phyloP scores from a whole-genome alignment of 176 grass and related monocot genomes.

The Avena sativa region DNA sequence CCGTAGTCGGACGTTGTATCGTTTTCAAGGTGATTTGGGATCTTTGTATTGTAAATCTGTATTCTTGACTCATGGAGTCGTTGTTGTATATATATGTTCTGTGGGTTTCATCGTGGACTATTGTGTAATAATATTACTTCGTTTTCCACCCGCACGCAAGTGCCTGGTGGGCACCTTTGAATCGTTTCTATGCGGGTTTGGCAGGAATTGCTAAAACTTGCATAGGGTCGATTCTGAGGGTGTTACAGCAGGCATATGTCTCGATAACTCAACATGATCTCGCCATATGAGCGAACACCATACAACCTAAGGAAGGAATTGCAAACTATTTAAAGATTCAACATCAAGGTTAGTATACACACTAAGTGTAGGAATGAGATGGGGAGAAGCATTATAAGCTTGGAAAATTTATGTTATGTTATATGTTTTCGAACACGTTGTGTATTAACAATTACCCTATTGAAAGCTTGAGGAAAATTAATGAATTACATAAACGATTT shows the following conservation, averaged over 20 bases:
- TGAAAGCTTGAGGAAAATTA: background rate
- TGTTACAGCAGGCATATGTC: background rate
- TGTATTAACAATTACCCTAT: background rate
- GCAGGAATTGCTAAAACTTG: too few species aligned
- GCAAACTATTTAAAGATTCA: background rate
- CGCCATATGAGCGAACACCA: background rate
- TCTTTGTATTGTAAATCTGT: too few species aligned
- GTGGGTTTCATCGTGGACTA: too few species aligned
- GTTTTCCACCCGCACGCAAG: too few species aligned
- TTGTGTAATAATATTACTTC: too few species aligned
- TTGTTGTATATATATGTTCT: too few species aligned
- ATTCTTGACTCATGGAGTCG: too few species aligned
- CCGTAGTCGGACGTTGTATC: too few species aligned
- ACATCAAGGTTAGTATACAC: background rate
- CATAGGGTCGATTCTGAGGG: too few species aligned
- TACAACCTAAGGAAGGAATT: background rate
- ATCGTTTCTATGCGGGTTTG: too few species aligned
- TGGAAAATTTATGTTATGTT: background rate
- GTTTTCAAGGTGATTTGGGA: too few species aligned
- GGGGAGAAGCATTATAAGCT: background rate
- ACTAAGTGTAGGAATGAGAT: background rate
- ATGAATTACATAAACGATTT: background rate
- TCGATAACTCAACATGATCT: background rate
- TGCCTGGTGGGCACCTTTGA: too few species aligned
- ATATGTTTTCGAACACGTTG: background rate